Evolutionary conservation across 2,329 filamentous ascomycete species (phyloP).

Genomic region (Knoxdaviesia capensis): DNA sequence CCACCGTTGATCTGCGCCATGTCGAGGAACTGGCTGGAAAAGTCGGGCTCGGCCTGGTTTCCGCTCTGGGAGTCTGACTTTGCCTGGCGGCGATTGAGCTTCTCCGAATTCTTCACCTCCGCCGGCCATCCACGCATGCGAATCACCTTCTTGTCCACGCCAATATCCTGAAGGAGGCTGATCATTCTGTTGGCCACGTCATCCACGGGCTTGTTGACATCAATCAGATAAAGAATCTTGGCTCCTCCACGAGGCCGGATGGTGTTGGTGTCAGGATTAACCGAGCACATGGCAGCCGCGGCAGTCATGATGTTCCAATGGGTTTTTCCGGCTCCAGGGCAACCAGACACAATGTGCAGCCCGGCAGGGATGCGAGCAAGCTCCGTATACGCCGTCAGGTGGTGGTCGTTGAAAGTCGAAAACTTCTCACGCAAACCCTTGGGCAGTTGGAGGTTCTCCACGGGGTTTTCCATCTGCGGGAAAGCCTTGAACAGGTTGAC

Average conservation of each 20-base stretch:
- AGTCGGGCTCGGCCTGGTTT: slow-evolving; percentile 9
- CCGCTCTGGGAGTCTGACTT: slow-evolving; percentile 1
- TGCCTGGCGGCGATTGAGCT: slow-evolving; percentile 8
- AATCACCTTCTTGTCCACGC: slow-evolving; percentile 15
- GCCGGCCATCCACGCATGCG: slow-evolving; percentile 20
- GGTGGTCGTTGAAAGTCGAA: slow-evolving; percentile 16
- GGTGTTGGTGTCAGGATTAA: neutral
- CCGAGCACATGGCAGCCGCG: slow-evolving; percentile 12
- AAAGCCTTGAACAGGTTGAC: slow-evolving; percentile 10
- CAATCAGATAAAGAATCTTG: slow-evolving; percentile 22
- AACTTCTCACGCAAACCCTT: slow-evolving; percentile 11
- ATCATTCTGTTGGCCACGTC: slow-evolving; percentile 22
- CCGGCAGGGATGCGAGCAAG: slow-evolving; percentile 19
- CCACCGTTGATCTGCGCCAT: slow-evolving; percentile 5
- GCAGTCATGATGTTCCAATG: slow-evolving; percentile 23
- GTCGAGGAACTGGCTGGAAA: slow-evolving; percentile 15
- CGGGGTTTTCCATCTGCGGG: slow-evolving; percentile 15
- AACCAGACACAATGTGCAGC: slow-evolving; percentile 22
- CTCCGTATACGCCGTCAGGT: slow-evolving; percentile 14
- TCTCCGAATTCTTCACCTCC: slow-evolving; percentile 13
- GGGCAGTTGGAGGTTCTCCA: slow-evolving; percentile 6
- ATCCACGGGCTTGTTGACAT: slow-evolving; percentile 25
- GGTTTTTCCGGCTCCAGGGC: slow-evolving; percentile 26
- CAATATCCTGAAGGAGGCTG: slow-evolving; percentile 14
- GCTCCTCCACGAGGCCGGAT: slow-evolving; percentile 3